These are phyloP conservation scores for Colletotrichum sp. DNA, from an alignment of 2,329 filamentous ascomycete species.

Conservation along the genomic window DNA sequence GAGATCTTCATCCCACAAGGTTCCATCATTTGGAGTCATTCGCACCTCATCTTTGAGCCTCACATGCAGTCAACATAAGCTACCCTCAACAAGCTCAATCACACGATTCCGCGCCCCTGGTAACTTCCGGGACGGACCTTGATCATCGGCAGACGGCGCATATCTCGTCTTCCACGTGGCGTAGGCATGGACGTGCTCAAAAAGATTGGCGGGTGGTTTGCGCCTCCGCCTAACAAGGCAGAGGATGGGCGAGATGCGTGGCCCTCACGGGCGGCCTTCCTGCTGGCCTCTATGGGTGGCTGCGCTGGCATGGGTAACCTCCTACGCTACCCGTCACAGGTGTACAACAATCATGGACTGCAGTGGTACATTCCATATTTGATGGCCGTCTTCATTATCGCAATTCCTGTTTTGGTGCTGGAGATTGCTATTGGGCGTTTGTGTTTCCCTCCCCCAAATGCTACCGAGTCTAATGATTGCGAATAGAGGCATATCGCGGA, in stretches of 20 bases:
- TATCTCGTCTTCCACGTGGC: neutral
- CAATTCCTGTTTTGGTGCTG: conserved; percentile 60
- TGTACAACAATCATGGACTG: conserved; percentile 65
- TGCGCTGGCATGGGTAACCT: conserved; percentile 64
- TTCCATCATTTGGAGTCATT: neutral
- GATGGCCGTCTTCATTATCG: conserved; percentile 58
- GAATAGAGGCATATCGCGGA: conserved; percentile 55
- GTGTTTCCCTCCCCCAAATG: neutral
- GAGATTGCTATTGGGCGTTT: conserved; percentile 71
- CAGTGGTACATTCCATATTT: conserved; percentile 67
- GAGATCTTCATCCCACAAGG: neutral
- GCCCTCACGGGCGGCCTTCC: conserved; percentile 59
- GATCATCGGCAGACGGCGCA: neutral
- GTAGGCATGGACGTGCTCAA: conserved; percentile 24
- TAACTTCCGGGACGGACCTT: neutral
- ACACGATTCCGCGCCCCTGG: neutral
- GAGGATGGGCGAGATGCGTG: conserved; percentile 56
- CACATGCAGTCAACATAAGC: neutral
- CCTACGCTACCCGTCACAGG: conserved; percentile 60
- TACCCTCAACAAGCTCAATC: neutral
- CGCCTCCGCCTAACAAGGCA: conserved; percentile 39
- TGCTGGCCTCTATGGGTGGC: conserved; percentile 64
- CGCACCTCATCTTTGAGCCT: neutral
- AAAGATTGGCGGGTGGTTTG: conserved; percentile 36
- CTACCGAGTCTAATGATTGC: neutral